A percentile compares a stretch with the other conserved stretches of the same genome.
Conservation (phyloP, 768 basidiomycete genomes). For the Phanerodontia chrysosporium region DNA sequence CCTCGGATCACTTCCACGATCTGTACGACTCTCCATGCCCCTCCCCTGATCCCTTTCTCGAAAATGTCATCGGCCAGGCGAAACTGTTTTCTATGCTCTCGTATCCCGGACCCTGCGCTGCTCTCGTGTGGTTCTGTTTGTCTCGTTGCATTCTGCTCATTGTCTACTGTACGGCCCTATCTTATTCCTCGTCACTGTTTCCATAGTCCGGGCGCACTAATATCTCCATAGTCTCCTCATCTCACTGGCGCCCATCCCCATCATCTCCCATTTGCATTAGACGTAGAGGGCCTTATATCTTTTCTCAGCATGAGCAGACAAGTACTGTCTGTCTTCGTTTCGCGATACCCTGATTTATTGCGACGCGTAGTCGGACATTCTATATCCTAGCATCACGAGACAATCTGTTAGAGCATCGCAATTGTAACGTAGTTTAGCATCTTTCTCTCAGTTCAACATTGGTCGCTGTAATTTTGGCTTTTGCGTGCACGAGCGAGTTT, state of each 20-base stretch:
- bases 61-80: conserved; percentile 14
- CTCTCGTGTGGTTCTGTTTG: conserved; percentile 15
- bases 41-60: conserved; percentile 1
- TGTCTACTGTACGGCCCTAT: conserved; percentile 13
- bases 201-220: conserved; percentile 11
- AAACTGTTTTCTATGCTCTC: conserved; percentile 14
- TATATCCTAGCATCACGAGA: conserved; percentile 53
- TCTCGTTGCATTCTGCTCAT: conserved; percentile 20
- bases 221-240: conserved; percentile 9
- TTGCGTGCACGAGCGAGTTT: not conserved
- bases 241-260: conserved; percentile 39
- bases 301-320: conserved; percentile 40
- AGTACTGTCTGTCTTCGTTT: conserved; percentile 44
- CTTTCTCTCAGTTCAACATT: conserved; percentile 17
- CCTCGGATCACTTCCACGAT: conserved; percentile 4
- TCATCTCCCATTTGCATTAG: conserved; percentile 21
- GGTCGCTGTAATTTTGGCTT: conserved; percentile 10
- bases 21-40: not conserved
- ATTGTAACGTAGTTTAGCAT: conserved; percentile 32
- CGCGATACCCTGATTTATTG: conserved; percentile 51
- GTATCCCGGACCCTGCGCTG: conserved; percentile 17
- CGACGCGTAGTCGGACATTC: conserved; percentile 46
- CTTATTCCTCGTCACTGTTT: conserved; percentile 16
- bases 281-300: conserved; percentile 39
- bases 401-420: conserved; percentile 72